These are phyloP conservation scores for Colletotrichum magnum DNA, from an alignment of 2,329 filamentous ascomycete species.

Conservation along the genomic window DNA sequence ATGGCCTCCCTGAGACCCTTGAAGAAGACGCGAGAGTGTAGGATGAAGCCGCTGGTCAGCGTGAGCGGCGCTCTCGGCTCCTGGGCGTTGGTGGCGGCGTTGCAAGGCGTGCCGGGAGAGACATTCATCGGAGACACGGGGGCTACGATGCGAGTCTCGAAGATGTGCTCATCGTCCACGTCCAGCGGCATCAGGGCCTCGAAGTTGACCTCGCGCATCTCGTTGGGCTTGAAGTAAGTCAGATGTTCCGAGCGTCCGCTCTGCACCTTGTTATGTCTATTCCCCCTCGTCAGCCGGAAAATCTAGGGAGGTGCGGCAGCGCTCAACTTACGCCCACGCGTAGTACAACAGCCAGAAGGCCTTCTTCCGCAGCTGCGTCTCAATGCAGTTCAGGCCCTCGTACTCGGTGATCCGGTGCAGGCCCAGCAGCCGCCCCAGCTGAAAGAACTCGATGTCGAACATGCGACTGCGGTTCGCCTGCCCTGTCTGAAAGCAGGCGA, in stretches of 20 bases:
- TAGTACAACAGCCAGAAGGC: conserved; percentile 55
- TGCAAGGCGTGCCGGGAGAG: conserved; percentile 23
- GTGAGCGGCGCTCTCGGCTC: conserved; percentile 34
- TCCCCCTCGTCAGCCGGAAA: background rate
- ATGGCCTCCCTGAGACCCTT: conserved; percentile 42
- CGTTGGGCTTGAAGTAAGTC: conserved; percentile 47
- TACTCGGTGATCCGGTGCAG: conserved; percentile 51
- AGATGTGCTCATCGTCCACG: conserved; percentile 51
- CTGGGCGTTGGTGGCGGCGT: conserved; percentile 7
- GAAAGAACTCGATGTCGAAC: conserved; percentile 52
- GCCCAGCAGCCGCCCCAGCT: conserved; percentile 50
- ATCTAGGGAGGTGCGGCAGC: no score
- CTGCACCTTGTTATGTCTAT: conserved; percentile 43
- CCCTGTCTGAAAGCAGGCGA: conserved; percentile 52
- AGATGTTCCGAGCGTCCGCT: conserved; percentile 43
- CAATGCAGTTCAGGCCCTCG: conserved; percentile 49
- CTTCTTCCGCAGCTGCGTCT: conserved; percentile 53
- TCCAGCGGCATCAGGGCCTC: conserved; percentile 50
- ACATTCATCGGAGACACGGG: conserved; percentile 24
- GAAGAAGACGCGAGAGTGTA: conserved; percentile 48
- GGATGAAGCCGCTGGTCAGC: conserved; percentile 48
- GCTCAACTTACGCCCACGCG: conserved; percentile 43
- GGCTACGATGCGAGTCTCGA: conserved; percentile 40
- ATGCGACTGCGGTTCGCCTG: conserved; percentile 53
- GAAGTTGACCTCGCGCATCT: conserved; percentile 48